phyloP scores from a whole-genome alignment of 2,329 filamentous ascomycete species.

The Diaporthe batatas region DNA sequence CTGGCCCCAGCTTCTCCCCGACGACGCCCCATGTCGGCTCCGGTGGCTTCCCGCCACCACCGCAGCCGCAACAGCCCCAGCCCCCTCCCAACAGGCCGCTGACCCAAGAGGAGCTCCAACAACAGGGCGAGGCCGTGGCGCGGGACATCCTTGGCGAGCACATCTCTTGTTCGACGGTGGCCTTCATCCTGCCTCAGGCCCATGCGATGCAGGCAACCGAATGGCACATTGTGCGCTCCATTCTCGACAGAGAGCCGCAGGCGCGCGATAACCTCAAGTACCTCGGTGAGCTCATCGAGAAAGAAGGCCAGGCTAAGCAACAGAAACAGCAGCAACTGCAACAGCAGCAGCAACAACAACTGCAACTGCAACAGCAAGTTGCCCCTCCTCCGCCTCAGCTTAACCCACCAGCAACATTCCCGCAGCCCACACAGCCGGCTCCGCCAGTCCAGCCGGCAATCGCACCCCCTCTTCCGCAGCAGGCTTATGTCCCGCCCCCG shows the following conservation, averaged over 20 bases:
- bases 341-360: slow-evolving; percentile 22
- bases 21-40: slow-evolving; percentile 57
- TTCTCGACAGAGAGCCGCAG: slow-evolving; percentile 75
- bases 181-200: slow-evolving; percentile 77
- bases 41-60: slow-evolving; percentile 48
- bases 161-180: slow-evolving; percentile 73
- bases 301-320: slow-evolving; percentile 52
- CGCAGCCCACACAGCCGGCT: neutral
- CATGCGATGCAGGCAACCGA: slow-evolving; percentile 77
- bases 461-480: slow-evolving; percentile 12
- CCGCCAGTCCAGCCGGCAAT: neutral
- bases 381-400: slow-evolving; percentile 5
- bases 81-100: slow-evolving; percentile 49
- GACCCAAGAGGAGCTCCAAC: slow-evolving; percentile 58
- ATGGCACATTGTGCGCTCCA: slow-evolving; percentile 78
- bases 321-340: slow-evolving; percentile 33
- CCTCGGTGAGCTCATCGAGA: slow-evolving; percentile 68
- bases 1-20: slow-evolving; percentile 68
- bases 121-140: slow-evolving; percentile 69
- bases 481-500: neutral
- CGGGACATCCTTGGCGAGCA: slow-evolving; percentile 74
- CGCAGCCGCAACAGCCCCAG: slow-evolving; percentile 39
- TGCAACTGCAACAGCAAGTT: slow-evolving; percentile 19
- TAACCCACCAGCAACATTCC: slow-evolving; percentile 28
- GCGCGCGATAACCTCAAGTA: slow-evolving; percentile 73